Evolutionary conservation across 768 basidiomycete species (phyloP).

Genomic region (Lyophyllum atratum): DNA sequence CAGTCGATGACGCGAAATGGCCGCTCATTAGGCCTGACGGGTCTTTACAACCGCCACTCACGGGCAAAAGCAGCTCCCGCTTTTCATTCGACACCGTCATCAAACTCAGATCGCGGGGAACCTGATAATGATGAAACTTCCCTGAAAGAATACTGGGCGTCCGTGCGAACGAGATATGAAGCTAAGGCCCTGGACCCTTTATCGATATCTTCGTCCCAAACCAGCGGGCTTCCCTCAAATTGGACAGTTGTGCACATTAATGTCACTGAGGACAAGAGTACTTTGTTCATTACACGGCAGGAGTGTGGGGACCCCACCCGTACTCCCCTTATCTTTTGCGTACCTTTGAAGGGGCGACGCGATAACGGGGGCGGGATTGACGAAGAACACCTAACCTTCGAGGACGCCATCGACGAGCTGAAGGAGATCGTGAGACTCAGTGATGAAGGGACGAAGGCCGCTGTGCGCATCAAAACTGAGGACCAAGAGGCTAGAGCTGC

Average conservation of each 20-base stretch:
- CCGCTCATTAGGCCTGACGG: slow-evolving; percentile 54
- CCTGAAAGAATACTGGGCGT: slow-evolving; percentile 65
- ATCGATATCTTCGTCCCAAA: slow-evolving; percentile 41
- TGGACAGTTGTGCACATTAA: slow-evolving; percentile 88
- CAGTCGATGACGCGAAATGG: slow-evolving; percentile 75
- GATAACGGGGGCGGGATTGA: slow-evolving; percentile 70
- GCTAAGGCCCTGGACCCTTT: slow-evolving; percentile 41
- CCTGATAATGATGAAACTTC: slow-evolving; percentile 24
- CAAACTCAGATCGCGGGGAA: slow-evolving; percentile 41
- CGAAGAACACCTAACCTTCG: slow-evolving; percentile 71
- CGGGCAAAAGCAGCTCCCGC: slow-evolving; percentile 15
- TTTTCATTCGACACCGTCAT: slow-evolving; percentile 18
- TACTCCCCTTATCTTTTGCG: slow-evolving; percentile 78
- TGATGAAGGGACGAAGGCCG: slow-evolving; percentile 64
- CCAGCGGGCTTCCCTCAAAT: slow-evolving; percentile 57
- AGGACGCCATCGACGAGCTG: slow-evolving; percentile 73
- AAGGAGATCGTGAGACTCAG: slow-evolving; percentile 78
- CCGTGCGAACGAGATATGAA: slow-evolving; percentile 56
- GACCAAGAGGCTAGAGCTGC: slow-evolving; percentile 62
- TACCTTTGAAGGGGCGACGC: slow-evolving; percentile 84
- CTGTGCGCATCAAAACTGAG: slow-evolving; percentile 68
- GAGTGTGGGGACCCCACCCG: slow-evolving; percentile 44
- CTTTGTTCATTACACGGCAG: slow-evolving; percentile 83
- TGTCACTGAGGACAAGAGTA: slow-evolving; percentile 80
- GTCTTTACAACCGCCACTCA: slow-evolving; percentile 33